phyloP scores from a whole-genome alignment of 257 asterid genomes.

The Fraxinus anomala region DNA sequence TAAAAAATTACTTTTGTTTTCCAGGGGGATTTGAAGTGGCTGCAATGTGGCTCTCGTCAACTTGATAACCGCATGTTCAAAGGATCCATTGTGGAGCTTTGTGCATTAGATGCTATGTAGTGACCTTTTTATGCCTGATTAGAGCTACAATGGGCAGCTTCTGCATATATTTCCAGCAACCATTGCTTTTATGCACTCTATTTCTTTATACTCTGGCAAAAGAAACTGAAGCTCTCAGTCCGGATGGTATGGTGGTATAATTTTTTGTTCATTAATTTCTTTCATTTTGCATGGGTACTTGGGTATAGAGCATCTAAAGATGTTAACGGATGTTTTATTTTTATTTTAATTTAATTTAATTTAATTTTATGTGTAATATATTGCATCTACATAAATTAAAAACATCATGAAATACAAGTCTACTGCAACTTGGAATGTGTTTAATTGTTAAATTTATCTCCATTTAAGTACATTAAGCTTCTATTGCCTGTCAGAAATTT shows the following conservation, averaged over 20 bases:
- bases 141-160: constrained; percentile 62
- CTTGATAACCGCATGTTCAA: constrained; percentile 36
- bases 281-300: neutral
- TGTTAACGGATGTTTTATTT: neutral
- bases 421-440: neutral
- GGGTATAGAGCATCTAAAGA: neutral
- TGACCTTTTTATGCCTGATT: constrained; percentile 55
- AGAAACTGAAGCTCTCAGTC: constrained; percentile 63
- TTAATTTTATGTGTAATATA: neutral
- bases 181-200: constrained; percentile 43
- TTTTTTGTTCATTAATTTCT: constrained; percentile 4
- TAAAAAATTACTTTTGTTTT: constrained; percentile 14
- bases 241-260: constrained; percentile 63
- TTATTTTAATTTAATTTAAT: no score
- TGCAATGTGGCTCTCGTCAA: constrained; percentile 37
- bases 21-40: constrained; percentile 33
- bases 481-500: neutral
- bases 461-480: neutral
- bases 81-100: constrained; percentile 36
- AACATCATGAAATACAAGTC: neutral
- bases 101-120: constrained; percentile 51
- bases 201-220: constrained; percentile 45
- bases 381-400: neutral
- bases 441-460: neutral
- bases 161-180: constrained; percentile 46